Evolutionary conservation across 176 grass and related monocot species (phyloP), one percentile per base, ranked within the genome.

Genomic region (Sorghum bicolor): DNA sequence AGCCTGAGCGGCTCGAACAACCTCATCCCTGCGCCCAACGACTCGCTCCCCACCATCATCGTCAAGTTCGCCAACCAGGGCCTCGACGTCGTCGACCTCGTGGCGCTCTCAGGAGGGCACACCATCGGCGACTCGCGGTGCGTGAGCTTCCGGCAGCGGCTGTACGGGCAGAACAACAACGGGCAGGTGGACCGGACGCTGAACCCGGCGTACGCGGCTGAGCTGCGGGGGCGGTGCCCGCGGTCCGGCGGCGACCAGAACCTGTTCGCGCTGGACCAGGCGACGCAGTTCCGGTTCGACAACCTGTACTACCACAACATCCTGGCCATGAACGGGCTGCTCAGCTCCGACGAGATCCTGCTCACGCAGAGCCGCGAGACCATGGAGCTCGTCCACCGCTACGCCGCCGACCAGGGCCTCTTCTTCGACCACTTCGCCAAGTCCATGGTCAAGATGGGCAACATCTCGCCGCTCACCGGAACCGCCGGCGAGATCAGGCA

Each of bases 361-460:
- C 80, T 94, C 55, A 94, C 92, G 40, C 80, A 80, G 79, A 88
- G 78, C 55, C 92, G 66, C 44, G 31, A 81, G 55, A 94, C 88
- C 24, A 91, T 82, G 88, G 48, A 77, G 44, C 75, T 94, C 29
- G 92, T 94, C 41, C 79, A 86, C 75, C 60, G 52, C 24, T 94
- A 84, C 64, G 92, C 92, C 44, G 86, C 78, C 29, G 34, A 70
- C 88, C 75, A 50, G 83, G 79, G 41, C 3, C 36, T 88, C 53
- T 94, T 94, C 88, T 91, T 91, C 75, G 31, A 86, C 2, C 88
- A 94, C 9, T 94, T 94, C 79, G 86, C 88, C 63, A 90, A 81
- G 83, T 94, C 92, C 52, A 88, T 94, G 83, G 92, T 94, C 7
- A 94, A 88, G 83, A 94, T 94, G 92, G 92, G 92, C 64, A 94